Percentiles rank a stretch among this genome's conserved stretches.
Evolutionary conservation across 805 yeast genomes (phyloP).

Genomic region (Saturnispora sanitii): DNA sequence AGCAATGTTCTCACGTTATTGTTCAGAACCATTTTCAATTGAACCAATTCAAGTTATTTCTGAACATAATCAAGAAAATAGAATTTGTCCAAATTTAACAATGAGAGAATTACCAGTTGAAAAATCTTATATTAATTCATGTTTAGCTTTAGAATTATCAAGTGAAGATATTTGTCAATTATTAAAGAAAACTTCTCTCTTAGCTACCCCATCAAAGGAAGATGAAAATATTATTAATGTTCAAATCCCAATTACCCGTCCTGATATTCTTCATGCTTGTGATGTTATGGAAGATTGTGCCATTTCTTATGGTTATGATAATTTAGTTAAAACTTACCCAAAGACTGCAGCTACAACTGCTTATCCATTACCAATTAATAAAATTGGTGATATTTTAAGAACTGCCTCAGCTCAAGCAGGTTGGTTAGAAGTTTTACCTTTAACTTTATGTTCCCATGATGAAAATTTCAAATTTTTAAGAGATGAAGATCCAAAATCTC

Average conservation of each 20-base stretch:
- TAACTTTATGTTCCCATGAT: constrained; percentile 91
- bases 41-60: constrained; percentile 87
- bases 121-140: constrained; percentile 77
- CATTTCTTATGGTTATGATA: constrained; percentile 89
- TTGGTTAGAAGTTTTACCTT: constrained; percentile 92
- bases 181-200: constrained; percentile 72
- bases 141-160: constrained; percentile 72
- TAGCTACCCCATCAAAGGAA: constrained; percentile 42
- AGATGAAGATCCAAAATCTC: constrained; percentile 40
- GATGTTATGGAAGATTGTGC: constrained; percentile 99
- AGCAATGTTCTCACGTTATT: constrained; percentile 91
- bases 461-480: constrained; percentile 89
- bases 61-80: constrained; percentile 65
- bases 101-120: constrained; percentile 68
- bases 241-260: constrained; percentile 82
- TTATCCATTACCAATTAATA: constrained; percentile 82
- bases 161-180: constrained; percentile 59
- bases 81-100: constrained; percentile 64
- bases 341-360: constrained; percentile 74
- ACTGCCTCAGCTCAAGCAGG: constrained; percentile 88
- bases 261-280: constrained; percentile 93
- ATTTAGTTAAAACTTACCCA: constrained; percentile 69
- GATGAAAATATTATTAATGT: constrained; percentile 50
- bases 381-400: constrained; percentile 83
- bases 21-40: constrained; percentile 68